A percentile compares a stretch with the other conserved stretches of the same genome.
phyloP scores from a whole-genome alignment of 352 stramenopile species.

The Phytophthora nicotianae region DNA sequence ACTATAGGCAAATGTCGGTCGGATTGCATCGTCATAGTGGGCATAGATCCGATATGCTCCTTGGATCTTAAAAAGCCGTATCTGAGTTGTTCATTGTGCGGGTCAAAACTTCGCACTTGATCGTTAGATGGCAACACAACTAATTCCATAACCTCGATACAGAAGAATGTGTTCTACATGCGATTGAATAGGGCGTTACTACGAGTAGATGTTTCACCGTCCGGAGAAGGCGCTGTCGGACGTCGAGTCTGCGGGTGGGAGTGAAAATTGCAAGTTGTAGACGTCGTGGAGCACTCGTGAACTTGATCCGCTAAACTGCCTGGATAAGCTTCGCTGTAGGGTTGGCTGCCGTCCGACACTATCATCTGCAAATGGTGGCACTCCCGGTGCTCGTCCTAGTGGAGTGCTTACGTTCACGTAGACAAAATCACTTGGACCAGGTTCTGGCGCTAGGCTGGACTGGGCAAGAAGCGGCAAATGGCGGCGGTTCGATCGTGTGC shows the following conservation, averaged over 20 bases:
- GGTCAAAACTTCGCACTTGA: too few relatives aligned
- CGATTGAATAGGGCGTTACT: too few relatives aligned
- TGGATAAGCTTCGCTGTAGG: slow-evolving; percentile 3
- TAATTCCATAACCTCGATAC: too few relatives aligned
- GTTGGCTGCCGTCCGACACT: background rate
- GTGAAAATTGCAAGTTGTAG: slow-evolving; percentile 16
- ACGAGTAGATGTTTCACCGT: too few relatives aligned
- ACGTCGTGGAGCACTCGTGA: slow-evolving; percentile 23
- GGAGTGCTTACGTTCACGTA: slow-evolving; percentile 17
- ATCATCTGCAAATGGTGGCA: slow-evolving; percentile 6
- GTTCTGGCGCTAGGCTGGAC: slow-evolving; percentile 21
- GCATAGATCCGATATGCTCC: too few relatives aligned
- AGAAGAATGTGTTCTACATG: background rate
- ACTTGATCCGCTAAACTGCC: slow-evolving; percentile 17
- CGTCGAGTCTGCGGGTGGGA: slow-evolving; percentile 3
- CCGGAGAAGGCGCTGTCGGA: background rate
- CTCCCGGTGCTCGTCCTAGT: slow-evolving; percentile 1
- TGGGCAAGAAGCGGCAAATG: slow-evolving; percentile 27
- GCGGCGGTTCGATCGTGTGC: slow-evolving; percentile 1
- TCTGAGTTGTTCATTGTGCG: too few relatives aligned
- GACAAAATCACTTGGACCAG: slow-evolving; percentile 23
- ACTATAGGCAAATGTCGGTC: too few relatives aligned
- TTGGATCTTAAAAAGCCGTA: too few relatives aligned
- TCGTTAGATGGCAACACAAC: too few relatives aligned
- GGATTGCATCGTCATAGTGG: too few relatives aligned